Percentiles rank a stretch among this genome's conserved stretches.
phyloP scores from a whole-genome alignment of 495 filamentous ascomycete species.

The Opeltia flavorubescens region DNA sequence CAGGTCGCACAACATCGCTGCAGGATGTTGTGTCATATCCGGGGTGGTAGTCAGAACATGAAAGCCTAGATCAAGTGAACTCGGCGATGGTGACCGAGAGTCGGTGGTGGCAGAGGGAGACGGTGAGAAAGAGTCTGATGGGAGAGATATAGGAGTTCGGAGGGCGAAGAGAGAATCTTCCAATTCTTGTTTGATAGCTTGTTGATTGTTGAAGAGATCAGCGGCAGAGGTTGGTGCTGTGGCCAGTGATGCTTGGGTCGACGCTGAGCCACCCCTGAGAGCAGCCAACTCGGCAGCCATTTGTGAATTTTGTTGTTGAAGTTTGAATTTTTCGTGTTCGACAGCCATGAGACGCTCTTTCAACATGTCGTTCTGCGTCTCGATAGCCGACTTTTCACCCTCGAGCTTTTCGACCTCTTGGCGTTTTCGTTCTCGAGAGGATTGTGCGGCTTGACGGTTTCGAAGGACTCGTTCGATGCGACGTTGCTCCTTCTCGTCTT shows the following conservation, averaged over 20 bases:
- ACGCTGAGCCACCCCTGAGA: constrained; percentile 22
- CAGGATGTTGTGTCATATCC: constrained; percentile 99
- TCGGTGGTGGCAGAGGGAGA: constrained; percentile 34
- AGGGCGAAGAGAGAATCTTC: constrained; percentile 35
- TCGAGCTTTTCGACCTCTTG: constrained; percentile 85
- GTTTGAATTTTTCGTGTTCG: constrained; percentile 49
- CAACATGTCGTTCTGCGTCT: constrained; percentile 56
- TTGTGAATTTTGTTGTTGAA: constrained; percentile 51
- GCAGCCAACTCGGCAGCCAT: constrained; percentile 41
- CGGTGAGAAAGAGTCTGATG: constrained; percentile 7
- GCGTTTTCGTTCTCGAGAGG: constrained; percentile 88
- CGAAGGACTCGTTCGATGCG: constrained; percentile 93
- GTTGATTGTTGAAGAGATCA: constrained; percentile 7
- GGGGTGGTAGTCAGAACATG: constrained; percentile 51
- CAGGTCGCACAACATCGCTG: constrained; percentile 99
- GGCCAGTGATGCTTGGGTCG: constrained; percentile 32
- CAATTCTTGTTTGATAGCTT: constrained; percentile 39
- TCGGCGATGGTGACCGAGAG: constrained; percentile 23
- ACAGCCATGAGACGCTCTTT: constrained; percentile 48
- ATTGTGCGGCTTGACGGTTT: constrained; percentile 91
- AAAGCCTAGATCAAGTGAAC: constrained; percentile 27
- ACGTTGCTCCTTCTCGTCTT: constrained; percentile 96
- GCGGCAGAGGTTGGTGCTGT: constrained; percentile 22
- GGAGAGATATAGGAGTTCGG: constrained; percentile 12
- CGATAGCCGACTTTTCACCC: constrained; percentile 51